phyloP scores from a whole-genome alignment of 2,329 filamentous ascomycete species.

The Microsporum canis region DNA sequence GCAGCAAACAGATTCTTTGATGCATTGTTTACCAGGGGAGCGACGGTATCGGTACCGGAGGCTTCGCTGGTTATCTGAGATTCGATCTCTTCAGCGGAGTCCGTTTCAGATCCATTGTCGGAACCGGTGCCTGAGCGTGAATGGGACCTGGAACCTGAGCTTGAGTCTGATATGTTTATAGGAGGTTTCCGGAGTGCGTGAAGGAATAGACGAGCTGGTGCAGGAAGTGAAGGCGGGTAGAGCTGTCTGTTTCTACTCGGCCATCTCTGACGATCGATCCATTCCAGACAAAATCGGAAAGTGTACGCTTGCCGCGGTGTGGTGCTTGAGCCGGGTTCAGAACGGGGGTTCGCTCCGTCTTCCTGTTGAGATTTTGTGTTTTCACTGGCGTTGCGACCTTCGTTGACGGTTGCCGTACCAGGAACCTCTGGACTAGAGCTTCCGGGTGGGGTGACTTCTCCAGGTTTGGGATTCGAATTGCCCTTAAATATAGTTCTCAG shows the following conservation, averaged over 20 bases:
- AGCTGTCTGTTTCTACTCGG: slow-evolving; percentile 43
- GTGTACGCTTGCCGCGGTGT: slow-evolving; percentile 43
- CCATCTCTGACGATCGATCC: slow-evolving; percentile 44
- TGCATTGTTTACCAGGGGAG: slow-evolving; percentile 17
- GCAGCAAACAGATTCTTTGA: slow-evolving; percentile 13
- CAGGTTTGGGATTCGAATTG: slow-evolving; percentile 35
- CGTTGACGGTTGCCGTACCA: slow-evolving; percentile 9
- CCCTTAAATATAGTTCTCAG: slow-evolving; percentile 41
- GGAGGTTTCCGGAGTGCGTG: slow-evolving; percentile 25
- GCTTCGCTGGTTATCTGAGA: slow-evolving; percentile 6
- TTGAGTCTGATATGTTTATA: slow-evolving; percentile 9
- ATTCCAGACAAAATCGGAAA: slow-evolving; percentile 60
- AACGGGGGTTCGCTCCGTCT: not conserved
- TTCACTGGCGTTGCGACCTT: slow-evolving; percentile 18
- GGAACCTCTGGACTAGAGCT: slow-evolving; percentile 17
- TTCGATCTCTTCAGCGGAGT: slow-evolving; percentile 13
- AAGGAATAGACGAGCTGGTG: slow-evolving; percentile 44
- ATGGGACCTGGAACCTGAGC: slow-evolving; percentile 13
- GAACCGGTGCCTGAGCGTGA: slow-evolving; percentile 14
- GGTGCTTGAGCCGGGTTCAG: not conserved
- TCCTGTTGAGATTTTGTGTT: slow-evolving; percentile 20
- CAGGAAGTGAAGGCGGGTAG: slow-evolving; percentile 45
- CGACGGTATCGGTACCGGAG: slow-evolving; percentile 11
- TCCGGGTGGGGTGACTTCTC: slow-evolving; percentile 31
- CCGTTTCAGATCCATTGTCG: slow-evolving; percentile 13